Conservation (phyloP, 2,329 filamentous ascomycete species). For the Xylariaceae sp. region DNA sequence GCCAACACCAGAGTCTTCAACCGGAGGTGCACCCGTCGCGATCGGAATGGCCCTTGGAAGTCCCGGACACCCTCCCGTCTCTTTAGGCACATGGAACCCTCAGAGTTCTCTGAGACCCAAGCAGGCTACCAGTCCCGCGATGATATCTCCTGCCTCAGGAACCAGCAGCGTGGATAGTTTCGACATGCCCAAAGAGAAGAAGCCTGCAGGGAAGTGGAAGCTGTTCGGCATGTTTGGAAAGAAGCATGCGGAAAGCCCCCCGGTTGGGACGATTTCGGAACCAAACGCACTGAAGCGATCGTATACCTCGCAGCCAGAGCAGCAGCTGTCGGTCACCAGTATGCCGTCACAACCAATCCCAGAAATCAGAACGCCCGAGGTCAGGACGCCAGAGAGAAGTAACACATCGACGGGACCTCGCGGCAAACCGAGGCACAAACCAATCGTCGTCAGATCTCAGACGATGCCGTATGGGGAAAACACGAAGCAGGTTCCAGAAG, state of each 20-base stretch:
- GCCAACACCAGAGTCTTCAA: conserved; percentile 39
- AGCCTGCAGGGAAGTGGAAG: conserved; percentile 54
- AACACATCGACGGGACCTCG: conserved; percentile 30
- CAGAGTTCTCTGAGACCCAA: conserved; percentile 10
- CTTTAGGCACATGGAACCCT: conserved; percentile 16
- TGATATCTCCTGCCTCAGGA: conserved; percentile 18
- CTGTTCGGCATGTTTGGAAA: conserved; percentile 53
- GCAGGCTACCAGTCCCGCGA: conserved; percentile 9
- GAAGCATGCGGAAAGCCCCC: conserved; percentile 29
- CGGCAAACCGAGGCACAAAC: conserved; percentile 36
- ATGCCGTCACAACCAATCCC: too few species aligned
- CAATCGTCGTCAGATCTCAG: conserved; percentile 38
- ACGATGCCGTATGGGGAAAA: conserved; percentile 32
- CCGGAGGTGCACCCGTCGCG: conserved; percentile 35
- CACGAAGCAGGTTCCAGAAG: conserved; percentile 9
- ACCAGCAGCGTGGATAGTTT: conserved; percentile 15
- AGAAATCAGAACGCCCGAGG: too few species aligned
- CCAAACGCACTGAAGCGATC: conserved; percentile 14
- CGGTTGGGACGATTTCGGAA: conserved; percentile 11
- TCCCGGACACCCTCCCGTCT: conserved; percentile 44
- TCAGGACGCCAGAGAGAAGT: conserved; percentile 26
- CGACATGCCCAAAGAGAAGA: conserved; percentile 30
- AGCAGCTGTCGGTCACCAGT: too few species aligned
- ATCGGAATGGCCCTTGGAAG: conserved; percentile 76
- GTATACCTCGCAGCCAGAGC: conserved; percentile 12